Evolutionary conservation across 2,329 filamentous ascomycete genomes (phyloP).

Genomic region (Didymella keratinophila): DNA sequence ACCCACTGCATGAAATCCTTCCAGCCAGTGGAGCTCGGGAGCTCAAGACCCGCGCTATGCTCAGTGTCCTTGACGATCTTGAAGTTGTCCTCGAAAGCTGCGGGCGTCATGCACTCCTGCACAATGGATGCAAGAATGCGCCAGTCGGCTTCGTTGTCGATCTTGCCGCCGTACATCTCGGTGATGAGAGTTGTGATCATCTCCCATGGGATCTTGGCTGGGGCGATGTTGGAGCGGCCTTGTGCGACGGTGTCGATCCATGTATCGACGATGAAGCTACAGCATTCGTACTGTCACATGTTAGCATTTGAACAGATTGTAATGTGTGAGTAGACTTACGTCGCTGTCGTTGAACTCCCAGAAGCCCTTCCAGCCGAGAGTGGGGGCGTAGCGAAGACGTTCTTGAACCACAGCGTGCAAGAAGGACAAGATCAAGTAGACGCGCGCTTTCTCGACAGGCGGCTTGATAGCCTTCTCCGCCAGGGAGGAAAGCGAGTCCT

Average conservation of each 20-base stretch:
- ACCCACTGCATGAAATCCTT: conserved; percentile 92
- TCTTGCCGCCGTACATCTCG: conserved; percentile 97
- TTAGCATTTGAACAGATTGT: conserved; percentile 42
- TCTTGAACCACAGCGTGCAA: conserved; percentile 96
- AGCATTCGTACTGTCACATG: conserved; percentile 84
- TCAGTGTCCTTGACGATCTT: conserved; percentile 73
- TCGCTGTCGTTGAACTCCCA: conserved; percentile 99
- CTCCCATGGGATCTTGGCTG: conserved; percentile 93
- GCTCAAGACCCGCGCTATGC: conserved; percentile 68
- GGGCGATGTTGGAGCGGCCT: conserved; percentile 90
- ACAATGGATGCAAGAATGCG: conserved; percentile 76
- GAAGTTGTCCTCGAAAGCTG: conserved; percentile 92
- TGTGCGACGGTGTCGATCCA: conserved; percentile 87
- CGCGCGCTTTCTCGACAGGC: conserved; percentile 86
- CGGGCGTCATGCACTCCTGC: conserved; percentile 77
- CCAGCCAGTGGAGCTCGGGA: conserved; percentile 82
- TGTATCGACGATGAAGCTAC: conserved; percentile 91
- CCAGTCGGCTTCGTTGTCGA: conserved; percentile 90
- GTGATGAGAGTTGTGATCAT: conserved; percentile 90
- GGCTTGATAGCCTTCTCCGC: conserved; percentile 77
- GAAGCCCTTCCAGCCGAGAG: conserved; percentile 95
- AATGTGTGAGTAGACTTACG: conserved; percentile 65
- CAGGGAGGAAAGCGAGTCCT: conserved; percentile 88
- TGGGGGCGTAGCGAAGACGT: conserved; percentile 90
- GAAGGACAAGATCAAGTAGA: conserved; percentile 93